phyloP scores from a whole-genome alignment of 805 yeast genomes.

The Starmerella stigmatis region DNA sequence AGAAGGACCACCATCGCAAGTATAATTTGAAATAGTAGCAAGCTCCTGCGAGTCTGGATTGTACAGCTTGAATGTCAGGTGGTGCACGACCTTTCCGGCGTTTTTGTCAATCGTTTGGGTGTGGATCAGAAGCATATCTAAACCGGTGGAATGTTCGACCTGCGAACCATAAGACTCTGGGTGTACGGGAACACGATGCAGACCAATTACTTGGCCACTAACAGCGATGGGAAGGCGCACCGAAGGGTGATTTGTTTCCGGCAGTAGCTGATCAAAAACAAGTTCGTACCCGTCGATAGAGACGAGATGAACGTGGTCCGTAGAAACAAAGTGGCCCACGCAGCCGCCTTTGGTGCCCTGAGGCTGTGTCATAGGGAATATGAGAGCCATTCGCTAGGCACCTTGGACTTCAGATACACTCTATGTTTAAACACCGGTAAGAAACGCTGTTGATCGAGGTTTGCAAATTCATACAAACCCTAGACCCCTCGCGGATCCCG shows the following conservation, averaged over 20 bases:
- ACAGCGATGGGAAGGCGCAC: neutral
- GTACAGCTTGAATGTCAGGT: neutral
- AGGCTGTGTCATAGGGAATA: neutral
- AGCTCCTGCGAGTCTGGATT: neutral
- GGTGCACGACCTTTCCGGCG: neutral
- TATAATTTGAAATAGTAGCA: neutral
- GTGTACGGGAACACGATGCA: neutral
- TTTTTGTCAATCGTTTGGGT: neutral
- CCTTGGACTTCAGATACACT: neutral
- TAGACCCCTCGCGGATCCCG: no score
- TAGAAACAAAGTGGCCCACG: slow-evolving; percentile 10
- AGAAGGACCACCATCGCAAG: neutral
- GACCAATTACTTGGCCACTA: neutral
- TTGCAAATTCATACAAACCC: slow-evolving; percentile 1
- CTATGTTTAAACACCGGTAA: no score
- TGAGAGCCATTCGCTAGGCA: slow-evolving; percentile 6
- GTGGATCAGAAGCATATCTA: neutral
- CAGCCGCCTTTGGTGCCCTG: neutral
- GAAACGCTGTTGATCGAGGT: neutral
- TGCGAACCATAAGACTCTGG: neutral
- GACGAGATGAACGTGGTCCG: neutral
- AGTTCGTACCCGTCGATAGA: slow-evolving; percentile 9
- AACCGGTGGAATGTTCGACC: neutral
- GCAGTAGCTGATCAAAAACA: slow-evolving; percentile 4
- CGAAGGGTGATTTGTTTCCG: neutral